Percentiles rank a stretch among this genome's conserved stretches.
Conservation (phyloP, 1,139 yeast species). For the Eremothecium gossypii region DNA sequence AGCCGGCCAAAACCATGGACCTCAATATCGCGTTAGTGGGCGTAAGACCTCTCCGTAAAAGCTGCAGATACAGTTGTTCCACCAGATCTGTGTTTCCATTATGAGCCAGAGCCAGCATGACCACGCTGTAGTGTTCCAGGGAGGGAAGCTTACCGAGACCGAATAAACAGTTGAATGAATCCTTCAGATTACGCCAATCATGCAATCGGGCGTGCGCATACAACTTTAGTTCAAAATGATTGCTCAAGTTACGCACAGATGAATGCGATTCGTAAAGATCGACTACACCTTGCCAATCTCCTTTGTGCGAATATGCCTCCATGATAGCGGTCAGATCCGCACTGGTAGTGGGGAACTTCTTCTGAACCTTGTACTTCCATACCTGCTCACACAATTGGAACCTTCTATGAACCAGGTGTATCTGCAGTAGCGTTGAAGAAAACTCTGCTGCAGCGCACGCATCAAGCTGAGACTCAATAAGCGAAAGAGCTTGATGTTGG, state of each 20-base stretch:
- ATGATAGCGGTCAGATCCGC: constrained; percentile 24
- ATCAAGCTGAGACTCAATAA: constrained; percentile 12
- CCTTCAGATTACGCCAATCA: constrained; percentile 53
- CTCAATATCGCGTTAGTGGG: constrained; percentile 43
- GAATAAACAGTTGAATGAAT: constrained; percentile 53
- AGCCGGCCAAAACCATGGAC: constrained; percentile 41
- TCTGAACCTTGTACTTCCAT: constrained; percentile 21
- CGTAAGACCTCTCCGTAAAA: constrained; percentile 37
- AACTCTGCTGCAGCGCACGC: constrained; percentile 19
- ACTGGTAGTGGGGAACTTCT: constrained; percentile 12
- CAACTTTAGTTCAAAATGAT: constrained; percentile 38
- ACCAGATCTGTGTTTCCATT: constrained; percentile 49
- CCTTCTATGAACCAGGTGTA: constrained; percentile 11
- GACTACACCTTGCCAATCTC: constrained; percentile 14
- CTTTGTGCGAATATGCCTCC: constrained; percentile 16
- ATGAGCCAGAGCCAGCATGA: constrained; percentile 53
- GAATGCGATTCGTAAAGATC: constrained; percentile 15
- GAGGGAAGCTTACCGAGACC: constrained; percentile 50
- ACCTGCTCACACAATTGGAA: constrained; percentile 13
- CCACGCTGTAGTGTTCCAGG: constrained; percentile 50
- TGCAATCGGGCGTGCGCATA: constrained; percentile 42
- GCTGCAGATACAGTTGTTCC: constrained; percentile 42
- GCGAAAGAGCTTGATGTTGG: not conserved
- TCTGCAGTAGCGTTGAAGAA: constrained; percentile 19
- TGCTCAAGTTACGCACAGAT: constrained; percentile 25